Base-by-base conservation (phyloP, 2,329 filamentous ascomycete genomes). In the Knufia fluminis region DNA sequence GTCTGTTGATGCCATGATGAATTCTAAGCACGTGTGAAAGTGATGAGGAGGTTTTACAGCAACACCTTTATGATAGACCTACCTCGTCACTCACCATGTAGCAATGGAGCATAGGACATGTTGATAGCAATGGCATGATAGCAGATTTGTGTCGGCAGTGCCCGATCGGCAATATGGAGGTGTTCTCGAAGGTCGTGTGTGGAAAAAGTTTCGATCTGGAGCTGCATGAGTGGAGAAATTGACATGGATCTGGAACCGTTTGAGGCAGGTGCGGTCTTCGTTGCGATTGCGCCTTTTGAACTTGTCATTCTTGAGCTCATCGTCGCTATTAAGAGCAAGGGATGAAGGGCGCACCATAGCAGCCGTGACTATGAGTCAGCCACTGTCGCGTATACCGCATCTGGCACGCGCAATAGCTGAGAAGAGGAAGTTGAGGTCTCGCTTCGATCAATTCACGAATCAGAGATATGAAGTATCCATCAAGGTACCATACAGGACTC, bases 351-450 rank as follows among this genome's bases (percentile, higher is more conserved):
- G 28, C 28, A 7, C 14, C 14, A 14, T 14, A 14, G 28, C 7
- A 7, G 28, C 28, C 7, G 28, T 31, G 7, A 31, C 14, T 14
- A 31, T 36, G 33, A 36, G 16, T 14, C 16, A 14, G 7, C 16
- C 6, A 7, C n/a, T 16, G 33, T 35, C 44, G n/a, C 32, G 26
- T 35, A 14, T 41, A 6, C 41, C 41, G 4, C 41, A 44, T 17
- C 41, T 44, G 20, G 41, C 41, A 17, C 22, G 41, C 16, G 22
- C 26, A 4, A 44, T 44, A 9, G 26, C 26, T 44, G 41, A 44
- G 41, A 41, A 41, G 38, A 41, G n/a, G 38, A 24, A 41, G 17
- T 17, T 41, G 16, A 24, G 10, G 22, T 20, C 22, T 4, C 4
- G 38, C 17, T 4, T 23, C 9, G 38, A 6, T 24, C 10, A 23